A percentile compares a stretch with the other conserved stretches of the same genome.
These are phyloP conservation scores for Aspergillus incahuasiensis DNA, from an alignment of 495 filamentous ascomycete species.

Conservation along the genomic window DNA sequence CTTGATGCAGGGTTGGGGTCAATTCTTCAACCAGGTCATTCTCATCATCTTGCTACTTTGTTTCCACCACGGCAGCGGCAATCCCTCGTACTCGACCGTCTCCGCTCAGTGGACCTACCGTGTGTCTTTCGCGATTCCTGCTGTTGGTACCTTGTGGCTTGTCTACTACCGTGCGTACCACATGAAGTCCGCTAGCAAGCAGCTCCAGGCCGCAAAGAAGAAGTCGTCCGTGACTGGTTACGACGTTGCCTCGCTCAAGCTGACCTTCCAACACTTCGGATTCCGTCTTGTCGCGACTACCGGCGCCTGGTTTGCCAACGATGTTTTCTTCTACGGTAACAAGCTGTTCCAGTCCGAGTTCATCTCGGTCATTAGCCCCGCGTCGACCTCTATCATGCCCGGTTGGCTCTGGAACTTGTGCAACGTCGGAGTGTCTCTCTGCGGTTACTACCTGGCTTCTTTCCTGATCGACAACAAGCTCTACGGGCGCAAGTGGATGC, in stretches of 20 bases:
- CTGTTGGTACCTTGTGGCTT: constrained; percentile 85
- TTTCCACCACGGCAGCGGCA: constrained; percentile 70
- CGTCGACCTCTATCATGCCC: constrained; percentile 63
- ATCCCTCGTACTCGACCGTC: constrained; percentile 65
- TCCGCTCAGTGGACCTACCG: constrained; percentile 81
- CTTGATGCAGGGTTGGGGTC: constrained; percentile 96
- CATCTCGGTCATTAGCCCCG: constrained; percentile 65
- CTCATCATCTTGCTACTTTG: constrained; percentile 76
- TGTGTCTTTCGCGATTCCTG: constrained; percentile 77
- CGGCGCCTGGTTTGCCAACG: constrained; percentile 83
- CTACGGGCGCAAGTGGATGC: constrained; percentile 89
- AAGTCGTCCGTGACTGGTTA: constrained; percentile 83
- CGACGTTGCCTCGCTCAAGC: constrained; percentile 69
- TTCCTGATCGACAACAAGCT: constrained; percentile 87
- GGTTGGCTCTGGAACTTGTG: constrained; percentile 85
- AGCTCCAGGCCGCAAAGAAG: constrained; percentile 72
- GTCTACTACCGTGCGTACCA: constrained; percentile 86
- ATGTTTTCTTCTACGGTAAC: constrained; percentile 97
- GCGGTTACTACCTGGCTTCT: constrained; percentile 76
- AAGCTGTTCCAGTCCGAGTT: constrained; percentile 92
- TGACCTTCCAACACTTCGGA: constrained; percentile 75
- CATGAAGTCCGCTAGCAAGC: constrained; percentile 73
- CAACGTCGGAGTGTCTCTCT: constrained; percentile 78
- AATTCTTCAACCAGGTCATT: constrained; percentile 83
- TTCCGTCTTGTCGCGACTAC: constrained; percentile 79